These are phyloP conservation scores for Colletotrichum sp. DNA, from an alignment of 2,329 filamentous ascomycete genomes.

Conservation along the genomic window DNA sequence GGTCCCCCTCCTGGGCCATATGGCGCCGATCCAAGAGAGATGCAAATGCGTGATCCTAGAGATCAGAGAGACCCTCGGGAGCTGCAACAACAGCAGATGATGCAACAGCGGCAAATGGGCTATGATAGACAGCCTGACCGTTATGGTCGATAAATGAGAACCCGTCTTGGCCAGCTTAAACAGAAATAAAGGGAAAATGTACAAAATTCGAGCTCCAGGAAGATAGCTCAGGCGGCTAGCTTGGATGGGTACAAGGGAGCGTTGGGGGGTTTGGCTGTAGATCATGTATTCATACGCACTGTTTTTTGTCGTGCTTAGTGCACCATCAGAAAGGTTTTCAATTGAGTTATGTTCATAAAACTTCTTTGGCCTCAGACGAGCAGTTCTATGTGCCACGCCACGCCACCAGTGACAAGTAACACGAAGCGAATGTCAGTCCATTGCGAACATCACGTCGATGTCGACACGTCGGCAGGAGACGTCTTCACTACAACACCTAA, in stretches of 20 bases:
- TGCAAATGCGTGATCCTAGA: conserved; percentile 39
- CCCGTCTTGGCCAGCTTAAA: background rate
- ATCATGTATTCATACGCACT: background rate
- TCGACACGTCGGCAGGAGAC: background rate
- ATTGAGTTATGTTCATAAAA: background rate
- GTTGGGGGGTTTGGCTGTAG: background rate
- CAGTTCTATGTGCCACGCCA: background rate
- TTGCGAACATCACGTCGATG: background rate
- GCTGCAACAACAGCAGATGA: conserved; percentile 29
- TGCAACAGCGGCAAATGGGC: conserved; percentile 43
- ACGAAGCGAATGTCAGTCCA: background rate
- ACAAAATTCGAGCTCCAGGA: background rate
- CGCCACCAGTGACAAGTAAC: background rate
- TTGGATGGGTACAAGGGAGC: background rate
- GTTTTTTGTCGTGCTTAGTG: background rate
- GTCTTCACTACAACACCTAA: background rate
- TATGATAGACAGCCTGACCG: conserved; percentile 50
- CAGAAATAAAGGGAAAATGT: background rate
- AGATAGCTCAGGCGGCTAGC: background rate
- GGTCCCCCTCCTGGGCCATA: conserved; percentile 41
- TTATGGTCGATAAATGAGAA: conserved; percentile 43
- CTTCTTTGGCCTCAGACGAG: background rate
- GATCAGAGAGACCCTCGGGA: conserved; percentile 39
- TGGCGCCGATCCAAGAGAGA: conserved; percentile 37
- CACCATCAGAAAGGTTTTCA: background rate